Percentiles rank a stretch among this genome's conserved stretches.
phyloP scores from a whole-genome alignment of 306 rosid species.

The Datisca glomerata region DNA sequence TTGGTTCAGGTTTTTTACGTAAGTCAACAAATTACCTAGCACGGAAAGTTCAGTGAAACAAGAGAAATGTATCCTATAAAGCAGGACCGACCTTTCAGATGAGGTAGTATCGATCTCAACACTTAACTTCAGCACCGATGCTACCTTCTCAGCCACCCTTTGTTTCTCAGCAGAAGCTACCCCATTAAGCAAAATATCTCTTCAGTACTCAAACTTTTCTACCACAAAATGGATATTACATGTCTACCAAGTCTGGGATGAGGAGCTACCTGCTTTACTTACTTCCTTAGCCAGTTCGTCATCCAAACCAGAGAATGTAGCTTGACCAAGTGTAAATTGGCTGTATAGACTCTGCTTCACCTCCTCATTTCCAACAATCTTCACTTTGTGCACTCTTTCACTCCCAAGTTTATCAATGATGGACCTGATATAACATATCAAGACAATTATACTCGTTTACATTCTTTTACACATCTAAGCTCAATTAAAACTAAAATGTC shows the following conservation, averaged over 20 bases:
- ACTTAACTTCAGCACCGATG: constrained; percentile 71
- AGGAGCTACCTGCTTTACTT: constrained; percentile 52
- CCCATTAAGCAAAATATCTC: constrained; percentile 24
- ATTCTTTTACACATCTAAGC: no score
- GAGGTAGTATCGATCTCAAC: constrained; percentile 62
- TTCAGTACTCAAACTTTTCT: constrained; percentile 17
- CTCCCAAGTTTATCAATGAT: constrained; percentile 63
- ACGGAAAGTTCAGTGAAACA: no score
- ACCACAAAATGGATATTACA: constrained; percentile 11
- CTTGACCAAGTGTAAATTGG: constrained; percentile 36
- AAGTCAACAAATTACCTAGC: no score
- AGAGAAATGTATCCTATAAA: no score
- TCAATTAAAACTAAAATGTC: no score
- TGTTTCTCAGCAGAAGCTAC: constrained; percentile 76
- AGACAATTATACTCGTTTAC: no score
- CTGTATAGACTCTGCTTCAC: constrained; percentile 64
- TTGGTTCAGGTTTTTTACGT: no score
- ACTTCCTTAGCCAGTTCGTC: constrained; percentile 74
- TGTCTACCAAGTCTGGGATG: constrained; percentile 14
- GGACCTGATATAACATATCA: constrained; percentile 49
- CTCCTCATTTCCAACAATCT: constrained; percentile 57
- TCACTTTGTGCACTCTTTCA: constrained; percentile 55
- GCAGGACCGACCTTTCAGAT: constrained; percentile 53
- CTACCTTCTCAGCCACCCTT: constrained; percentile 82
- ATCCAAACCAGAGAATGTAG: constrained; percentile 46